phyloP scores from a whole-genome alignment of 2,329 filamentous ascomycete species.

The Pseudogymnoascus sp. region DNA sequence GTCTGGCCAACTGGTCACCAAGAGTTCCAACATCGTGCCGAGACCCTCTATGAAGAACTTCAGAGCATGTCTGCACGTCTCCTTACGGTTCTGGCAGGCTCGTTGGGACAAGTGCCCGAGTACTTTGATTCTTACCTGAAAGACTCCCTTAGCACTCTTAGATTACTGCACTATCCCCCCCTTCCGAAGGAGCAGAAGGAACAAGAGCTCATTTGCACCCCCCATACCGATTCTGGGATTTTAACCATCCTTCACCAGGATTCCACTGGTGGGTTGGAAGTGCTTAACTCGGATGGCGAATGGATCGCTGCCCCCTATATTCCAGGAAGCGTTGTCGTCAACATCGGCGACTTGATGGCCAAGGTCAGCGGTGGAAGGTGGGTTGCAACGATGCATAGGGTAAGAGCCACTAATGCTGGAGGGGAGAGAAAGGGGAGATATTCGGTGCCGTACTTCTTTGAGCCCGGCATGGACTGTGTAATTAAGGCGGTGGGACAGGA shows the following conservation, averaged over 20 bases:
- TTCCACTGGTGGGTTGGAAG: conserved; percentile 41
- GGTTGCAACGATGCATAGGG: conserved; percentile 41
- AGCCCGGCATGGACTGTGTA: conserved; percentile 38
- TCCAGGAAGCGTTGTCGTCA: conserved; percentile 38
- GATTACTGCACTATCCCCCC: conserved; percentile 40
- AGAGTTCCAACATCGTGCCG: conserved; percentile 27
- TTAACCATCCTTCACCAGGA: conserved; percentile 44
- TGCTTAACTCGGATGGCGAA: conserved; percentile 36
- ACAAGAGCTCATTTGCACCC: conserved; percentile 32
- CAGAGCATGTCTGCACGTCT: conserved; percentile 35
- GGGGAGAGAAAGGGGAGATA: conserved; percentile 28
- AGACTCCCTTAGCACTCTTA: conserved; percentile 39
- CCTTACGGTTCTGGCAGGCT: conserved; percentile 35
- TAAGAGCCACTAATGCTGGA: conserved; percentile 29
- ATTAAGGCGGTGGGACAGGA: conserved; percentile 32
- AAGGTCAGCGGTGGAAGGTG: conserved; percentile 37
- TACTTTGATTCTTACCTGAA: conserved; percentile 38
- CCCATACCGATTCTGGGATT: conserved; percentile 41
- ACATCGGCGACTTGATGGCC: conserved; percentile 40
- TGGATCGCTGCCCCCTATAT: conserved; percentile 40
- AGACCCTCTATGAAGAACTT: conserved; percentile 36
- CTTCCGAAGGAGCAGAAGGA: conserved; percentile 18
- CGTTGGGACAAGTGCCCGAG: conserved; percentile 33
- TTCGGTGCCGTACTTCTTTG: conserved; percentile 44
- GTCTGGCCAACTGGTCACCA: conserved; percentile 32